Percentiles rank a stretch among this genome's conserved stretches.
phyloP scores from a whole-genome alignment of 2,329 filamentous ascomycete species.

The Ophiocordyceps polyrhachis-furcata region DNA sequence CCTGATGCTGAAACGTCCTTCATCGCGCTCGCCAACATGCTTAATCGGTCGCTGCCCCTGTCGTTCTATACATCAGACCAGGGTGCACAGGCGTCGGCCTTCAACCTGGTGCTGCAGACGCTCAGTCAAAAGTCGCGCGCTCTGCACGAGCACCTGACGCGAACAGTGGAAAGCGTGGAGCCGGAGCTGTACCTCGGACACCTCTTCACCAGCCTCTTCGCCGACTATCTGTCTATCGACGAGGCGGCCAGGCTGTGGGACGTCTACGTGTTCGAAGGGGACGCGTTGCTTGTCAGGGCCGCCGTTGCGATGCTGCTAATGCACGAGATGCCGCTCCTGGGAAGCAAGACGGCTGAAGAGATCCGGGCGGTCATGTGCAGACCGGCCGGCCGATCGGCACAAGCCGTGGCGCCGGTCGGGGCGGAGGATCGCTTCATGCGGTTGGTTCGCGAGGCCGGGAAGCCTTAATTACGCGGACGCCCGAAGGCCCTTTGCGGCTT shows the following conservation, averaged over 20 bases:
- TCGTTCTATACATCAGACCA: constrained; percentile 56
- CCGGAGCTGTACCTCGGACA: constrained; percentile 36
- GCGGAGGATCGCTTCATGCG: constrained; percentile 27
- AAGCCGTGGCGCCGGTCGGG: constrained; percentile 21
- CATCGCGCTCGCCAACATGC: constrained; percentile 53
- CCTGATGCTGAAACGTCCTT: constrained; percentile 45
- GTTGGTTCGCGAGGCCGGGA: constrained; percentile 16
- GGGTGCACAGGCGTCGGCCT: constrained; percentile 49
- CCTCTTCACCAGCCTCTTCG: constrained; percentile 48
- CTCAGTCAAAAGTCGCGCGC: constrained; percentile 44
- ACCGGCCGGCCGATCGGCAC: constrained; percentile 12
- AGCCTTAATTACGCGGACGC: constrained; percentile 6
- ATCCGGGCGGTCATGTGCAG: constrained; percentile 19
- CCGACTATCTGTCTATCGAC: constrained; percentile 43
- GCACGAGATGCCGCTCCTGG: constrained; percentile 31
- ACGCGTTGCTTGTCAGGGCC: constrained; percentile 50
- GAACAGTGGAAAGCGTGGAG: constrained; percentile 23
- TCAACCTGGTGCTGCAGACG: constrained; percentile 49
- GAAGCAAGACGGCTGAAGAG: constrained; percentile 24
- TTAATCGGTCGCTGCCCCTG: constrained; percentile 57
- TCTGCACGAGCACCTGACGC: constrained; percentile 45
- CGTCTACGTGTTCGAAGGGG: constrained; percentile 67
- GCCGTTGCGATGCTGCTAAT: constrained; percentile 47
- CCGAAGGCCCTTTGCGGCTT: background rate
- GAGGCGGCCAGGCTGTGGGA: constrained; percentile 61